Conservation (phyloP, 371 early-diverging fungal genomes). For the Mucor saturninus region DNA sequence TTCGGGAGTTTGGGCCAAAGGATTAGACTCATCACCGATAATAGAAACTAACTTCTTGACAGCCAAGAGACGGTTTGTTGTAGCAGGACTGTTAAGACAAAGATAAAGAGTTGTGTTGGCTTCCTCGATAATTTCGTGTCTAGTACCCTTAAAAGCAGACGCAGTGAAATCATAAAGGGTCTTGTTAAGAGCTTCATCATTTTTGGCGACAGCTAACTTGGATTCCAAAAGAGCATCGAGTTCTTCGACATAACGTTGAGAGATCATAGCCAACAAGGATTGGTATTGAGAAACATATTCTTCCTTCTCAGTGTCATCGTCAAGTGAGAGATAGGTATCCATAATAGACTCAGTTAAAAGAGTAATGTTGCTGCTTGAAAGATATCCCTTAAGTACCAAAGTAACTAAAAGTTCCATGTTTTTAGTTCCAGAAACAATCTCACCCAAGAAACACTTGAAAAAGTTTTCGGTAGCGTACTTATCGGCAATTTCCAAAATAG, state of each 20-base stretch:
- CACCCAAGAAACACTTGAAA: constrained; percentile 43
- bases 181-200: constrained; percentile 35
- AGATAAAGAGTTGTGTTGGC: constrained; percentile 74
- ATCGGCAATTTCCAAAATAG: constrained; percentile 46
- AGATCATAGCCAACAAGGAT: constrained; percentile 54
- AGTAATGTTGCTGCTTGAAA: constrained; percentile 50
- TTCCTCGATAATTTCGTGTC: constrained; percentile 67
- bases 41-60: constrained; percentile 62
- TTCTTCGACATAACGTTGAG: constrained; percentile 61
- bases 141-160: constrained; percentile 65
- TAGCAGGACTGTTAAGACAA: constrained; percentile 70
- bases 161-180: constrained; percentile 65
- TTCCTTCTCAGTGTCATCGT: constrained; percentile 26
- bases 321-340: constrained; percentile 47
- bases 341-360: constrained; percentile 46
- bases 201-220: constrained; percentile 35
- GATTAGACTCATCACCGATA: constrained; percentile 42
- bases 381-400: constrained; percentile 44
- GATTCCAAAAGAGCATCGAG: constrained; percentile 57
- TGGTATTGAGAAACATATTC: constrained; percentile 40
- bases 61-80: constrained; percentile 66
- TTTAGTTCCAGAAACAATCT: constrained; percentile 33
- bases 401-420: constrained; percentile 46
- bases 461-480: constrained; percentile 64
- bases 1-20: constrained; percentile 42